Conservation (phyloP, 2,329 filamentous ascomycete genomes). For the Ceratocystis diversiconidia region DNA sequence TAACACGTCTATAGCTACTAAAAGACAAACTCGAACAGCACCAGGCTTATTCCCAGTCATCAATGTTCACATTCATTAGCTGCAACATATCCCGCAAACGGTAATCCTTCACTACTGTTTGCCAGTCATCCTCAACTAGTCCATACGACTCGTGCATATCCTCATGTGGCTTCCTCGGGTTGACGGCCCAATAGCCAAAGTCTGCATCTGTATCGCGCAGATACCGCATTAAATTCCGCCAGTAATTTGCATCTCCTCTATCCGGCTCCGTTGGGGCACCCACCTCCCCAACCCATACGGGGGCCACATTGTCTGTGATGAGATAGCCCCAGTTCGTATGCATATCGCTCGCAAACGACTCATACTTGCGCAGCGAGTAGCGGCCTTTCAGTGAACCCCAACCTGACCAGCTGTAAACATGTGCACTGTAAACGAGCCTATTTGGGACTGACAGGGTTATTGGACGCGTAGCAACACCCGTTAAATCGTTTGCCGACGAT, state of each 20-base stretch:
- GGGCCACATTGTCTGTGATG: conserved; percentile 30
- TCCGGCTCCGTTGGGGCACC: conserved; percentile 41
- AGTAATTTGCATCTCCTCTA: conserved; percentile 48
- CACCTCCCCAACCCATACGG: conserved; percentile 57
- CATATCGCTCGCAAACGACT: conserved; percentile 50
- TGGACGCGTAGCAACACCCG: conserved; percentile 40
- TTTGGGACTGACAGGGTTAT: conserved; percentile 41
- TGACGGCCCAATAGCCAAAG: conserved; percentile 58
- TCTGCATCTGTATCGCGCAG: conserved; percentile 45
- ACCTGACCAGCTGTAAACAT: conserved; percentile 57
- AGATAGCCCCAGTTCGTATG: conserved; percentile 52
- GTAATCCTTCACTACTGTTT: conserved; percentile 47
- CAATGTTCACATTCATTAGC: conserved; percentile 30
- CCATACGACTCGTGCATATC: conserved; percentile 46
- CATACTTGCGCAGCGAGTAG: conserved; percentile 46
- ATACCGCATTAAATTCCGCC: conserved; percentile 47
- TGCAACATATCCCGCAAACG: conserved; percentile 46
- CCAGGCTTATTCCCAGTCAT: conserved; percentile 13
- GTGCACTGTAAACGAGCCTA: conserved; percentile 51
- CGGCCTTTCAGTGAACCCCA: conserved; percentile 49
- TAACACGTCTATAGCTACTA: background rate
- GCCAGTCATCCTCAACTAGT: conserved; percentile 49
- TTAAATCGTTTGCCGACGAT: conserved; percentile 51
- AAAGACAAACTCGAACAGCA: background rate
- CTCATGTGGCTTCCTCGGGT: conserved; percentile 47